Conservation (phyloP, 805 yeast species). For the Cyberlindnera bimundalis region DNA sequence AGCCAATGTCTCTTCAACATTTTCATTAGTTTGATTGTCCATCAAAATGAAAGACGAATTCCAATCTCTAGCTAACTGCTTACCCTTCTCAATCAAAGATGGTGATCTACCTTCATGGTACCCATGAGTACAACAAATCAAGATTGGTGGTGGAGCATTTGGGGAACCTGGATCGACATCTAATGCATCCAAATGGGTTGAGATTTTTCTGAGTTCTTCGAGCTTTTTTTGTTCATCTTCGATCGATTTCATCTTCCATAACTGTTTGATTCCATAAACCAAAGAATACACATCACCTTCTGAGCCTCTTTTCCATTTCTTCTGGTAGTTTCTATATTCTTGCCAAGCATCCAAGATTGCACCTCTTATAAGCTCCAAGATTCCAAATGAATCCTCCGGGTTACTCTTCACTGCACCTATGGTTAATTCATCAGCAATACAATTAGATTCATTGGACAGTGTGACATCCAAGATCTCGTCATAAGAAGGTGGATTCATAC, state of each 20-base stretch:
- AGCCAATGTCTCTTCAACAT: slow-evolving; percentile 55
- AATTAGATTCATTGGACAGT: slow-evolving; percentile 5
- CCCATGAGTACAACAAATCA: slow-evolving; percentile 63
- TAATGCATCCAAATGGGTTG: slow-evolving; percentile 30
- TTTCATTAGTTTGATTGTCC: slow-evolving; percentile 48
- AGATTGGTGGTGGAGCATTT: slow-evolving; percentile 57
- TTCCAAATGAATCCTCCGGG: slow-evolving; percentile 19
- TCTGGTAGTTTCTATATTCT: slow-evolving; percentile 54
- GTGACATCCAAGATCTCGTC: slow-evolving; percentile 27
- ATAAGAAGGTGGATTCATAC: slow-evolving; percentile 56
- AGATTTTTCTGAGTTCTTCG: slow-evolving; percentile 30
- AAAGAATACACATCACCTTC: slow-evolving; percentile 67
- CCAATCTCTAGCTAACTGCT: slow-evolving; percentile 56
- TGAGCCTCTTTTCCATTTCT: slow-evolving; percentile 57
- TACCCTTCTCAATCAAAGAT: slow-evolving; percentile 53
- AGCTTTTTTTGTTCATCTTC: slow-evolving; percentile 31
- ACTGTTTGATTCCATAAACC: slow-evolving; percentile 50
- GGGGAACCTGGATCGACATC: slow-evolving; percentile 36
- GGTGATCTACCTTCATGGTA: slow-evolving; percentile 60
- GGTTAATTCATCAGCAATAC: slow-evolving; percentile 10
- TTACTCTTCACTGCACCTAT: slow-evolving; percentile 16
- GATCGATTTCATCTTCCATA: slow-evolving; percentile 45
- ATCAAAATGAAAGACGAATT: slow-evolving; percentile 59
- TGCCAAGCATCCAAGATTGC: slow-evolving; percentile 73
- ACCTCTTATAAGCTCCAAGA: slow-evolving; percentile 44